A percentile compares a stretch with the other conserved stretches of the same genome.
Evolutionary conservation across 305 asterid species (phyloP).

Genomic region (Plantago lanceolata): DNA sequence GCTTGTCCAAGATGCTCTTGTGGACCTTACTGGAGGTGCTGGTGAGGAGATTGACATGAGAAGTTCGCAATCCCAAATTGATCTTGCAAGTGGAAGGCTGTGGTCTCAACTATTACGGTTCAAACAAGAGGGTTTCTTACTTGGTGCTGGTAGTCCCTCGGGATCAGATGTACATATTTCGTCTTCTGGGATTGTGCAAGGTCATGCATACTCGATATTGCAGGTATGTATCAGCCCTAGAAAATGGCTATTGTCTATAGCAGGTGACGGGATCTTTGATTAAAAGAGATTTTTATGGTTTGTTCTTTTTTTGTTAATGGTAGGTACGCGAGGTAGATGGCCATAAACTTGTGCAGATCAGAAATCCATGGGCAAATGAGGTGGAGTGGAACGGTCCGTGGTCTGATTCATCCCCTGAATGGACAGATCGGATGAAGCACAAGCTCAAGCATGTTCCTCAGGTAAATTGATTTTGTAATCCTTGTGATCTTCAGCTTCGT

Average conservation of each 20-base stretch:
- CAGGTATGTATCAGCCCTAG: constrained; percentile 45
- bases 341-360: constrained; percentile 89
- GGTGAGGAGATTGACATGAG: constrained; percentile 99
- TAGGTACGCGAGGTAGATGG: constrained; percentile 82
- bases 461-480: constrained; percentile 36
- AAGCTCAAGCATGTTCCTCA: constrained; percentile 93
- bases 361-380: constrained; percentile 98
- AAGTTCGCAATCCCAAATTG: constrained; percentile 92
- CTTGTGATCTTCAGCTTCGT: too few species aligned
- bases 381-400: constrained; percentile 99
- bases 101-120: constrained; percentile 96
- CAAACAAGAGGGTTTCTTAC: constrained; percentile 88
- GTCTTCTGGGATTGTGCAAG: constrained; percentile 94
- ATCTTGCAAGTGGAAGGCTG: constrained; percentile 93
- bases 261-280: constrained; percentile 13
- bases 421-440: constrained; percentile 99
- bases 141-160: constrained; percentile 99
- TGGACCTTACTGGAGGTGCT: constrained; percentile 98
- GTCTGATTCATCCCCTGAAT: constrained; percentile 95
- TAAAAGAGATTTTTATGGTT: constrained; percentile 13
- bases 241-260: constrained; percentile 6
- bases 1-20: constrained; percentile 98
- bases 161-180: constrained; percentile 97
- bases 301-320: background rate
- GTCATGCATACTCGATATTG: constrained; percentile 94